Evolutionary conservation across 306 rosid genomes (phyloP), one percentile per base, ranked within the genome.

Genomic region (Glycine latifolia): DNA sequence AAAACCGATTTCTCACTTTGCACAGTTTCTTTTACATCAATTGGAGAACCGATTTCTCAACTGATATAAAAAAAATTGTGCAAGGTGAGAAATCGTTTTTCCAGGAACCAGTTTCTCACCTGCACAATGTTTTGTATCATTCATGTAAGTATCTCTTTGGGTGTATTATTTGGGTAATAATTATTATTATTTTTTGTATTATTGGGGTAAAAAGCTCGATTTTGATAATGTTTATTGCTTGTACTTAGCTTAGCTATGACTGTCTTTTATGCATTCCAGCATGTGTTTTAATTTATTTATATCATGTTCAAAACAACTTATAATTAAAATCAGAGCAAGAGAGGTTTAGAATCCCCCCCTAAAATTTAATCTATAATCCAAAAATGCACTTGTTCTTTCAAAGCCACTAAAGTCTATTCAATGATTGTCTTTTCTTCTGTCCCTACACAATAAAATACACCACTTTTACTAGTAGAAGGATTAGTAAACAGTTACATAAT

Each of bases 391-490:
- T 0, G 14, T 59, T 79, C 69, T 79, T 66, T 47, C 9, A 6
- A 37, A 35, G 77, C 52, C 67, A 46, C 49, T 20, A 37, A 50
- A 76, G 31, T 35, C 50, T 48, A 4, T 80, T 67, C 43, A 39
- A 2, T 56, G 47, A 47, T 35, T 66, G 10, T 15, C 41, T 52
- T 37, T 33, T 3, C 48, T 62, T 43, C n/a, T 15, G 31, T 20
- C 60, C 49, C 26, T 46, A 6, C 14, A 12, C 76, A 43, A 43
- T 61, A 62, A 33, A 56, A 56, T 56, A 67, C 67, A 7, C 10
- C 70, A 58, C 37, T 14, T 55, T 35, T 54, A 52, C 41, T 71
- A 20, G 35, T 37, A 37, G 71, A 70, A 63, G 68, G 81, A 35
- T 16, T 60, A 33, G 61, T 73, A 15, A 76, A n/a, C 47, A 39